phyloP scores from a whole-genome alignment of 2,329 filamentous ascomycete species.

The Botryotinia convoluta region DNA sequence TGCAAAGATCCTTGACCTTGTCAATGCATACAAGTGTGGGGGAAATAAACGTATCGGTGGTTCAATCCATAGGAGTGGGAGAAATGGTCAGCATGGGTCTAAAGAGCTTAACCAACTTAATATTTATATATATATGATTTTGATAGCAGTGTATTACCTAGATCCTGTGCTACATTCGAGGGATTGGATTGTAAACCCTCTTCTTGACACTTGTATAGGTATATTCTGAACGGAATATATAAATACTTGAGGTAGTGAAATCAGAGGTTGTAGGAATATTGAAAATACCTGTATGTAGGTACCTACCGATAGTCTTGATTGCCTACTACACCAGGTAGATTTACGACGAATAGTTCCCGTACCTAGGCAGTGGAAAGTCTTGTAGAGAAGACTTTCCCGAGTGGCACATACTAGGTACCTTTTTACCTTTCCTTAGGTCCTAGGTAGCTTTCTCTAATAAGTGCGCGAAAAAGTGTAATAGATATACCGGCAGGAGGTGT shows the following conservation, averaged over 20 bases:
- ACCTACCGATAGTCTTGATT: too few species aligned
- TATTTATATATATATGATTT: neutral
- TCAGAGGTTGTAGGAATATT: neutral
- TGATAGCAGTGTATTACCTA: neutral
- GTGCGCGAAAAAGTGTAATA: neutral
- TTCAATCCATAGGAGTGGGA: constrained; percentile 5
- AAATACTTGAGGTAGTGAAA: neutral
- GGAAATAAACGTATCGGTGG: constrained; percentile 6
- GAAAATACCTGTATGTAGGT: neutral
- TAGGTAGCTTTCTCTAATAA: neutral
- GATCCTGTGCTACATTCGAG: neutral
- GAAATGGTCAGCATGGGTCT: constrained; percentile 9
- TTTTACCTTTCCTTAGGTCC: neutral
- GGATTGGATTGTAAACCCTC: neutral
- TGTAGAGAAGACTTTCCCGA: neutral
- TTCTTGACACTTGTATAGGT: neutral
- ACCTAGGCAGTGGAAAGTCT: neutral
- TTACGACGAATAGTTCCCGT: neutral
- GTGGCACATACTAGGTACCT: neutral
- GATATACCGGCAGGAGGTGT: neutral
- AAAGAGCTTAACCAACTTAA: neutral
- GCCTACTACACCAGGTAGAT: too few species aligned
- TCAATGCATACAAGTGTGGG: constrained; percentile 5
- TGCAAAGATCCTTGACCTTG: neutral
- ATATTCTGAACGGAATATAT: neutral